Percentiles rank a stretch among this genome's conserved stretches.
These are phyloP conservation scores for Coccinonectria pachysandricola DNA, from an alignment of 2,329 filamentous ascomycete genomes.

Conservation along the genomic window DNA sequence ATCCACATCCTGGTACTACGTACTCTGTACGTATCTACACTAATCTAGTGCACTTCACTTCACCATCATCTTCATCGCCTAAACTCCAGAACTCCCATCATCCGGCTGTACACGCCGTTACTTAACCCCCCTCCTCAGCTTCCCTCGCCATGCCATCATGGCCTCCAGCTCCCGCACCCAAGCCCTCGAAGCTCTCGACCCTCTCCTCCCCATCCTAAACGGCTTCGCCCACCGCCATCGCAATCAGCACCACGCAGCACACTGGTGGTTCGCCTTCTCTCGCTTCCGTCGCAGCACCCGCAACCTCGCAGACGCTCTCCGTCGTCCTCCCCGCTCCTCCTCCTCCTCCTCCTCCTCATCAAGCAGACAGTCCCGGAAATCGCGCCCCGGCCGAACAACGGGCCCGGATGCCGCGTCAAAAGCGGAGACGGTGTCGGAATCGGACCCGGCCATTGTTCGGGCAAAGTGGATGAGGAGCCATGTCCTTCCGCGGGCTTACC, in stretches of 20 bases:
- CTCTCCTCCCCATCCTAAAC: constrained; percentile 48
- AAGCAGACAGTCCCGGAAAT: too few relatives aligned
- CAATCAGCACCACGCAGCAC: constrained; percentile 75
- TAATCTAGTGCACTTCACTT: too few relatives aligned
- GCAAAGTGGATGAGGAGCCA: constrained; percentile 21
- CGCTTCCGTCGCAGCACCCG: constrained; percentile 58
- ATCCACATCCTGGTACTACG: too few relatives aligned
- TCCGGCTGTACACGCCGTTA: too few relatives aligned
- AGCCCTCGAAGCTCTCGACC: constrained; percentile 23
- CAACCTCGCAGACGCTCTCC: constrained; percentile 33
- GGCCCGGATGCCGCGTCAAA: neutral
- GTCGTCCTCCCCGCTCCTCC: constrained; percentile 3
- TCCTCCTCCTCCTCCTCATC: too few relatives aligned
- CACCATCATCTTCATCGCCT: neutral
- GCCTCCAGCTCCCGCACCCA: constrained; percentile 5
- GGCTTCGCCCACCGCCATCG: constrained; percentile 74
- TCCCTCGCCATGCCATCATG: constrained; percentile 7
- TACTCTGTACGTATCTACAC: too few relatives aligned
- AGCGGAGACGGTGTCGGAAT: constrained; percentile 5
- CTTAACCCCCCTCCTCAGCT: constrained; percentile 3
- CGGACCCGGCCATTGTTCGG: constrained; percentile 9
- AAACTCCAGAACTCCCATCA: too few relatives aligned
- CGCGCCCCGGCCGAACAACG: too few relatives aligned
- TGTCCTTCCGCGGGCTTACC: constrained; percentile 25
- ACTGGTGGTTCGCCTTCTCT: constrained; percentile 71